Conservation (phyloP, 2,329 filamentous ascomycete species). For the Exophiala oligosperma region DNA sequence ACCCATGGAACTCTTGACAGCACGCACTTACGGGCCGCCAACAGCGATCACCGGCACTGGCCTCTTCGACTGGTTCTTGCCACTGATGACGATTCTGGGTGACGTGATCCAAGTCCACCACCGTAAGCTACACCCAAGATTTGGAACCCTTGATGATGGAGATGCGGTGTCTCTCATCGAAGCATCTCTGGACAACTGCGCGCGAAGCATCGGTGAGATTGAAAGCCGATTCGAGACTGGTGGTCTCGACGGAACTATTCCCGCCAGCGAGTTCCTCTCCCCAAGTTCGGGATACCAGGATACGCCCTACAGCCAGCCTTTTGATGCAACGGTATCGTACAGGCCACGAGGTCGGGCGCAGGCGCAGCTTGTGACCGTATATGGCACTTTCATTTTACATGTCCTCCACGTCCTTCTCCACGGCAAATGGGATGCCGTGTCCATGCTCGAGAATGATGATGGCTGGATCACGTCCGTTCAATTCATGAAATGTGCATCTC, state of each 20-base stretch:
- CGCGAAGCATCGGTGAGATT: constrained; percentile 21
- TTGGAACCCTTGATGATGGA: constrained; percentile 28
- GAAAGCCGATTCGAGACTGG: neutral
- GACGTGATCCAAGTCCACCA: constrained; percentile 53
- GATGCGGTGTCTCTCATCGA: neutral
- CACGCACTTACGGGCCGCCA: constrained; percentile 4
- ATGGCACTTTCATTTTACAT: constrained; percentile 50
- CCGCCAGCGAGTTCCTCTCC: neutral
- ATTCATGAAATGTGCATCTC: constrained; percentile 45
- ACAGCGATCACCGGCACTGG: constrained; percentile 41
- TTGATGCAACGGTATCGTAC: constrained; percentile 1
- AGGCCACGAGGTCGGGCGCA: constrained; percentile 28
- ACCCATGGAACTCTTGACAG: constrained; percentile 1
- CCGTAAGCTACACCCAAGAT: constrained; percentile 41
- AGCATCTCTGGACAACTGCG: no score
- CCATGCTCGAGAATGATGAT: constrained; percentile 50
- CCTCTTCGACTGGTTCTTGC: constrained; percentile 53
- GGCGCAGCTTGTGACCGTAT: constrained; percentile 41
- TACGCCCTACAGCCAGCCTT: no score
- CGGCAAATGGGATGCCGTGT: constrained; percentile 52
- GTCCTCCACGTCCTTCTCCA: constrained; percentile 51
- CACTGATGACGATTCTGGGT: constrained; percentile 50
- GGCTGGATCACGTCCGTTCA: constrained; percentile 48
- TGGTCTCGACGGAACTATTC: neutral
- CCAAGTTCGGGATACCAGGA: neutral